Conservation (phyloP, 2,329 filamentous ascomycete genomes). For the Huntiella moniliformis region DNA sequence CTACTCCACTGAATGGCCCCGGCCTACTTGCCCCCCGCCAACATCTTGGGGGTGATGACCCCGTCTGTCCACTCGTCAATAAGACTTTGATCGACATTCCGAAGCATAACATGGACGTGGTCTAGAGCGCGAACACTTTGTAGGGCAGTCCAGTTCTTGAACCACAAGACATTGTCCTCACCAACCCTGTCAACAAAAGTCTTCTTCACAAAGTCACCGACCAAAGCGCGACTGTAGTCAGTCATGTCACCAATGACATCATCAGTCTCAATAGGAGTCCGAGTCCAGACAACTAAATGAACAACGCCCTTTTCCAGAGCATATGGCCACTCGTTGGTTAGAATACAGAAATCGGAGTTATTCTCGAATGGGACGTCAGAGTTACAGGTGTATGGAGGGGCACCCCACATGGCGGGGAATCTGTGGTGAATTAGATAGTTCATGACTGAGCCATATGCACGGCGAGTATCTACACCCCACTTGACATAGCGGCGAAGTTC, state of each 20-base stretch:
- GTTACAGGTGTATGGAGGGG: constrained; percentile 33
- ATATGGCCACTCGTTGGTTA: constrained; percentile 91
- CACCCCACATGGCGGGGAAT: constrained; percentile 47
- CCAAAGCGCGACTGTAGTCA: constrained; percentile 39
- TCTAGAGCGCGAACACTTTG: constrained; percentile 78
- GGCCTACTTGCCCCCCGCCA: not conserved
- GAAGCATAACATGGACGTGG: constrained; percentile 67
- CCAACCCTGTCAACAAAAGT: constrained; percentile 47
- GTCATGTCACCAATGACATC: constrained; percentile 54
- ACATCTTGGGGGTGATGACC: constrained; percentile 3
- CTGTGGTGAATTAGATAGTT: constrained; percentile 58
- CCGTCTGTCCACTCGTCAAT: constrained; percentile 32
- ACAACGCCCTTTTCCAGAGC: constrained; percentile 45
- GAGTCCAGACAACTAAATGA: constrained; percentile 88
- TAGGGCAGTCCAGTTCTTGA: constrained; percentile 81
- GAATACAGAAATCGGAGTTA: constrained; percentile 44
- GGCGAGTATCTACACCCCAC: constrained; percentile 52
- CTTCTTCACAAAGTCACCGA: constrained; percentile 49
- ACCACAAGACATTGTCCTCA: constrained; percentile 51
- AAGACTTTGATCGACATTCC: constrained; percentile 30
- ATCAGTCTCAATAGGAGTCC: constrained; percentile 60
- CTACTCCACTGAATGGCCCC: not conserved
- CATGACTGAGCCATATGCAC: constrained; percentile 61
- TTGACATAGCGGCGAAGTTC: constrained; percentile 63
- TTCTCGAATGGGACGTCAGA: constrained; percentile 34